Evolutionary conservation across 2,329 filamentous ascomycete genomes (phyloP), one percentile per base, ranked within the genome.

Genomic region (Cordyceps javanica): DNA sequence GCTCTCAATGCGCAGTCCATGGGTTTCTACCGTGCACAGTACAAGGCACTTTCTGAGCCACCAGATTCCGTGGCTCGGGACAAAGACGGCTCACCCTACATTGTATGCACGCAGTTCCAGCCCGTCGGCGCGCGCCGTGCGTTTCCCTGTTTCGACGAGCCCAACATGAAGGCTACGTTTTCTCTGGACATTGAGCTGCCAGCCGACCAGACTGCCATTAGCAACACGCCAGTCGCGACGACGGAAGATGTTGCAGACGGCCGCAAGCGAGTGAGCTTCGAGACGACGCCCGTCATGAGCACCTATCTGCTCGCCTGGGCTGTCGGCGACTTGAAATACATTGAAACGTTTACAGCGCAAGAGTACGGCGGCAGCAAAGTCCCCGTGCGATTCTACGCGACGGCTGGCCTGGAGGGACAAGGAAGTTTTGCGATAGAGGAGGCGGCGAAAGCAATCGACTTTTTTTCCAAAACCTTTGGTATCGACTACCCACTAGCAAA

Each of bases 71-170:
- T 96, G 1, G 89, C 91, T 28, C 88, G 81, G 10, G 86, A 85
- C 60, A 75, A 83, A 51, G 85, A 94, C 68, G 93, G 93, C 36
- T 83, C 83, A 60, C 86, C 87, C 59, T 89, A 88, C 64, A 88
- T 97, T 69, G 93, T 92, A 26, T 93, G 91, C 26, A 91, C 90
- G n/a, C 93, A 97, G 78, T 96, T 97, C 89, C 93, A 97, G 77
- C 88, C 93, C 41, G 97, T 92, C 13, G 93, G 97, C 75, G 92
- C 91, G 61, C 85, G 93, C 66, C 83, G 92, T 65, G 91, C 93
- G 6, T 96, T 97, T 76, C 93, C 93, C 38, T 97, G 93, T 75
- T 97, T 97, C 72, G 93, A 97, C 69, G 94, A 97, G 77, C 93
- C 93, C 30, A 88, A 91, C 28, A 80, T 97, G 64, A 97, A 97